These are phyloP conservation scores for Vitis cinerea DNA, from an alignment of 164 flowering plant species.

Conservation along the genomic window DNA sequence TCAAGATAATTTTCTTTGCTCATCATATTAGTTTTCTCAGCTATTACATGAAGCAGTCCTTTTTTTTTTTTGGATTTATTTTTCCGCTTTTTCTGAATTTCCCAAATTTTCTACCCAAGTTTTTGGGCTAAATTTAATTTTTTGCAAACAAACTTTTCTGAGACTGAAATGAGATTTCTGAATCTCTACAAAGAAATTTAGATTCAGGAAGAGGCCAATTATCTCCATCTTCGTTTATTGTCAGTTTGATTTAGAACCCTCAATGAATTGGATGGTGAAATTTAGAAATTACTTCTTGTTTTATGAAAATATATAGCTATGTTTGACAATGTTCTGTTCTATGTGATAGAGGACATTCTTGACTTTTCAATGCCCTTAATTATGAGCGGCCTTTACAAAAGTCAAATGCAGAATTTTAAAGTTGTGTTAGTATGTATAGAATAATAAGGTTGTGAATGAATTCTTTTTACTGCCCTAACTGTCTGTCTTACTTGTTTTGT, in stretches of 20 bases:
- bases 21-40: too few species aligned
- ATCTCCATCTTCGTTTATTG: neutral
- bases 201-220: too few species aligned
- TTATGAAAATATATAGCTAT: neutral
- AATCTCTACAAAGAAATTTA: too few species aligned
- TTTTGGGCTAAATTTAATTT: too few species aligned
- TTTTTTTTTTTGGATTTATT: too few species aligned
- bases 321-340: neutral
- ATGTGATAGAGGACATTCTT: neutral
- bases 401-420: neutral
- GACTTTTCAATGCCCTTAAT: neutral
- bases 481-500: constrained; percentile 3
- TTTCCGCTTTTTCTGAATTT: too few species aligned
- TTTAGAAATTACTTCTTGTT: neutral
- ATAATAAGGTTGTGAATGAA: neutral
- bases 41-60: too few species aligned
- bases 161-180: too few species aligned
- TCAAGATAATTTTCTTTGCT: too few species aligned
- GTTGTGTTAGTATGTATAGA: neutral
- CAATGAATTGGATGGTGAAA: neutral
- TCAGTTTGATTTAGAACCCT: neutral
- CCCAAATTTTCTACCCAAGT: too few species aligned
- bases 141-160: too few species aligned
- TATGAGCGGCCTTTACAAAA: neutral
- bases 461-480: neutral